Conservation (phyloP, 352 stramenopile species). For the Pythium apleroticum region DNA sequence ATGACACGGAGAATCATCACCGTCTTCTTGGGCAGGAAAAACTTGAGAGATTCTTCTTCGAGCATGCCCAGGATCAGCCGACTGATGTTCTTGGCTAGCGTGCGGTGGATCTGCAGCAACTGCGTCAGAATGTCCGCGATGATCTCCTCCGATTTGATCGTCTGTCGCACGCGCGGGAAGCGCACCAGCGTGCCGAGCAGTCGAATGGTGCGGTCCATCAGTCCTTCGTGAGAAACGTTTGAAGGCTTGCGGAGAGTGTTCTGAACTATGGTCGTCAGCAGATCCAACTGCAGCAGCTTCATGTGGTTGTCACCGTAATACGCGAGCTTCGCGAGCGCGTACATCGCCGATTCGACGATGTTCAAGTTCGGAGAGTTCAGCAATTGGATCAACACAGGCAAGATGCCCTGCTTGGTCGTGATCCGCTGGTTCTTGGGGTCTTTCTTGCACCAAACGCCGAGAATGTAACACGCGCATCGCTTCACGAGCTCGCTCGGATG, state of each 20-base stretch:
- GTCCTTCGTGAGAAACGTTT: slow-evolving; percentile 42
- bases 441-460: slow-evolving; percentile 67
- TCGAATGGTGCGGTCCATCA: slow-evolving; percentile 60
- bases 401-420: slow-evolving; percentile 40
- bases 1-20: slow-evolving; percentile 58
- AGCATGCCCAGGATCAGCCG: slow-evolving; percentile 60
- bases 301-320: slow-evolving; percentile 63
- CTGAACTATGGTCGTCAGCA: slow-evolving; percentile 54
- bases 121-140: slow-evolving; percentile 66
- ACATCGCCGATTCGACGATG: slow-evolving; percentile 63
- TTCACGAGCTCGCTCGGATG: slow-evolving; percentile 73
- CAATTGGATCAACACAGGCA: slow-evolving; percentile 57
- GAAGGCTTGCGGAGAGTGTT: slow-evolving; percentile 39
- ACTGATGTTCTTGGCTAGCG: slow-evolving; percentile 62
- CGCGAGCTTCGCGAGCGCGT: slow-evolving; percentile 61
- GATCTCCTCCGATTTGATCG: slow-evolving; percentile 68
- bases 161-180: slow-evolving; percentile 54
- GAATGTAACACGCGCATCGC: slow-evolving; percentile 63
- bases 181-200: slow-evolving; percentile 62
- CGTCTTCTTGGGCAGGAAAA: slow-evolving; percentile 81
- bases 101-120: slow-evolving; percentile 57
- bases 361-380: slow-evolving; percentile 56
- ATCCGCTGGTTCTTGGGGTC: slow-evolving; percentile 43
- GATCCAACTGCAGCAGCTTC: slow-evolving; percentile 62
- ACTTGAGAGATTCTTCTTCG: slow-evolving; percentile 73